Percentiles rank a stretch among this genome's conserved stretches.
phyloP scores from a whole-genome alignment of 2,329 filamentous ascomycete genomes.

The Cladobotryum mycophilum region DNA sequence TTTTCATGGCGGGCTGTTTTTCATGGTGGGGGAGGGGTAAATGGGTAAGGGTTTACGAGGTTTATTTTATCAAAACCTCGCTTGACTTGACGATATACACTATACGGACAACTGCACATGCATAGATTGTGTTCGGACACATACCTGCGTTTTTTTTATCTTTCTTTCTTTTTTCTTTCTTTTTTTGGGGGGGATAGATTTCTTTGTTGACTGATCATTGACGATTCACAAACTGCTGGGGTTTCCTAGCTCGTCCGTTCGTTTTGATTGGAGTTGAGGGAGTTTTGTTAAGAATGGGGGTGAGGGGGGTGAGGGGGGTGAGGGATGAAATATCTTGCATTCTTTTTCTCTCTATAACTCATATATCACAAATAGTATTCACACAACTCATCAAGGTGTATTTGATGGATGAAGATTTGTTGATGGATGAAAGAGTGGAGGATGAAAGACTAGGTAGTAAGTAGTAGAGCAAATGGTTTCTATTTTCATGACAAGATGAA shows the following conservation, averaged over 20 bases:
- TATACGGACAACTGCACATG: conserved; percentile 3
- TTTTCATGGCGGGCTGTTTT: too few species aligned
- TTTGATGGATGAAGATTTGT: too few species aligned
- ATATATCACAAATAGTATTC: too few species aligned
- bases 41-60: conserved; percentile 1
- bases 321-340: too few species aligned
- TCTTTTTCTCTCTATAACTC: too few species aligned
- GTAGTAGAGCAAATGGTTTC: too few species aligned
- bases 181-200: not conserved
- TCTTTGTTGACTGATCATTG: not conserved
- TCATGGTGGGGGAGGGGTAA: not conserved
- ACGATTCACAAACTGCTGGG: not conserved
- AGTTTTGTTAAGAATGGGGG: too few species aligned
- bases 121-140: conserved; percentile 12
- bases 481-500: too few species aligned
- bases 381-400: too few species aligned
- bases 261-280: not conserved
- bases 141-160: not conserved
- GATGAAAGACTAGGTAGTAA: too few species aligned
- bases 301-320: too few species aligned
- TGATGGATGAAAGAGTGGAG: too few species aligned
- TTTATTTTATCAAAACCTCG: not conserved
- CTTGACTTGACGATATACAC: conserved; percentile 5
- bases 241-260: not conserved
- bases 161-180: not conserved